Evolutionary conservation across 805 yeast genomes (phyloP).

Genomic region (Priceomyces haplophilus): DNA sequence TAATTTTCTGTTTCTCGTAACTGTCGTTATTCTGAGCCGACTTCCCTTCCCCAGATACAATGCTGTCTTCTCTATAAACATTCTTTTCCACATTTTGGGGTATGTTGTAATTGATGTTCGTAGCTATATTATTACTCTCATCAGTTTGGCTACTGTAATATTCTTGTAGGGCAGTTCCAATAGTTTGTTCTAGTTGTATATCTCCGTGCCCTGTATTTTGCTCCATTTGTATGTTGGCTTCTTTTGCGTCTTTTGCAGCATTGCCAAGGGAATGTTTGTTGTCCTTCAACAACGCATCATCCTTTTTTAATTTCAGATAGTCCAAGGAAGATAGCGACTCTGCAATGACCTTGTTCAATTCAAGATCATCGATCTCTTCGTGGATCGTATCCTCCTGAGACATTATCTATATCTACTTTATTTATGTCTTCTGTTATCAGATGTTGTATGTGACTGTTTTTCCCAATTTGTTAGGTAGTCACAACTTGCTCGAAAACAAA

Average conservation of each 20-base stretch:
- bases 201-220: constrained; percentile 13
- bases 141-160: constrained; percentile 17
- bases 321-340: constrained; percentile 9
- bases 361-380: constrained; percentile 5
- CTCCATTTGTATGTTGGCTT: not conserved
- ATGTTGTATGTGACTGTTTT: constrained; percentile 14
- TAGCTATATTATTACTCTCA: not conserved
- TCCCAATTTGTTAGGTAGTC: constrained; percentile 7
- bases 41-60: not conserved
- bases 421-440: constrained; percentile 1
- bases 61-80: constrained; percentile 1
- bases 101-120: not conserved
- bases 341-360: constrained; percentile 8
- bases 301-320: not conserved
- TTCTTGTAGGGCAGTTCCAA: constrained; percentile 38
- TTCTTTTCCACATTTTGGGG: not conserved
- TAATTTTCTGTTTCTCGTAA: not conserved
- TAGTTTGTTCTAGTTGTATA: constrained; percentile 30
- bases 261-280: not conserved
- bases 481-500: not conserved
- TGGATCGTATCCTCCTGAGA: constrained; percentile 5
- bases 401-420: constrained; percentile 3
- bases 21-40: not conserved
- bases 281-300: not conserved
- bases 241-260: not conserved